These are phyloP conservation scores for Phytopythium montanum DNA, from an alignment of 352 stramenopile genomes.

Conservation along the genomic window DNA sequence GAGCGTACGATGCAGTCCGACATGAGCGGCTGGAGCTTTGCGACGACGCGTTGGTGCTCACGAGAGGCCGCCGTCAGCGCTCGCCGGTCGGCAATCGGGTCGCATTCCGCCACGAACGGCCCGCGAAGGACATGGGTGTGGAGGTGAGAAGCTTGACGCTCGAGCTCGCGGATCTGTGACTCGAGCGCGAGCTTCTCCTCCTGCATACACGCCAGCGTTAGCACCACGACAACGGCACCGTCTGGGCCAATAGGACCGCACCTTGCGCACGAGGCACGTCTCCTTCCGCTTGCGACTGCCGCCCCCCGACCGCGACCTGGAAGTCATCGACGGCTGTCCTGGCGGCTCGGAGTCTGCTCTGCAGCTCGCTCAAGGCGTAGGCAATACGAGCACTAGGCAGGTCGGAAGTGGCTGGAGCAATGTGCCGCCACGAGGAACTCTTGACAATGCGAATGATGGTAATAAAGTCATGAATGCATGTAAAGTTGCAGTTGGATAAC, in stretches of 20 bases:
- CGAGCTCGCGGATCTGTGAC: slow-evolving; percentile 15
- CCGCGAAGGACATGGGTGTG: slow-evolving; percentile 8
- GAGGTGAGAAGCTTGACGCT: slow-evolving; percentile 1
- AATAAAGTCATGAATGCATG: too few relatives aligned
- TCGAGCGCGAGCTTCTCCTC: slow-evolving; percentile 22
- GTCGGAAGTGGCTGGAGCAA: too few relatives aligned
- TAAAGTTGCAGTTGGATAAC: too few relatives aligned
- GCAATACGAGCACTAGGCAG: too few relatives aligned
- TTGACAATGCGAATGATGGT: too few relatives aligned
- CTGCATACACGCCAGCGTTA: neutral
- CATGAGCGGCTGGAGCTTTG: slow-evolving; percentile 17
- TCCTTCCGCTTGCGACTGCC: slow-evolving; percentile 4
- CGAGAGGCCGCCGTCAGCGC: slow-evolving; percentile 11
- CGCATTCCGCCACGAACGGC: neutral
- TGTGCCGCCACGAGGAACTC: too few relatives aligned
- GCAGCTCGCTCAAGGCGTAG: neutral
- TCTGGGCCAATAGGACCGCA: neutral
- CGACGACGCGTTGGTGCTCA: slow-evolving; percentile 17
- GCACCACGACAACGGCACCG: too few relatives aligned
- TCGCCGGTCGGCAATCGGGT: slow-evolving; percentile 1
- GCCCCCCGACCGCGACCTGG: too few relatives aligned
- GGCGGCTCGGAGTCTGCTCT: neutral
- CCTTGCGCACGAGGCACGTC: slow-evolving; percentile 8
- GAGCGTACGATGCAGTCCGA: slow-evolving; percentile 12
- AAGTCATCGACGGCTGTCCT: neutral